These are phyloP conservation scores for Epichloe uncinata DNA, from an alignment of 2,329 filamentous ascomycete genomes.

Conservation along the genomic window DNA sequence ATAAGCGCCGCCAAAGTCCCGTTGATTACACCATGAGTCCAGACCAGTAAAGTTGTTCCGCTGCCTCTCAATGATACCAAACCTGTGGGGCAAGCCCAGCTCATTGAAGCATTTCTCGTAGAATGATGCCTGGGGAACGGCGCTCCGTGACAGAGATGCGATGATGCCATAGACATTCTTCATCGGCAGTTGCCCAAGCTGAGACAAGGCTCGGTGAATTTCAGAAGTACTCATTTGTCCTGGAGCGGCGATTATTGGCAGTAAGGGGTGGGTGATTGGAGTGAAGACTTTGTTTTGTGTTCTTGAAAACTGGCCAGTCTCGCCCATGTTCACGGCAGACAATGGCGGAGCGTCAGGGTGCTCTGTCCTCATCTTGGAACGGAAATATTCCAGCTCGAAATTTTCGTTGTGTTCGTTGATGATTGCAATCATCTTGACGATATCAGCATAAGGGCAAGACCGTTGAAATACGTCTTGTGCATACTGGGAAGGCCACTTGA, in stretches of 20 bases:
- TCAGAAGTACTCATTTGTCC: constrained; percentile 77
- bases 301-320: constrained; percentile 71
- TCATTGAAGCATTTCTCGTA: constrained; percentile 77
- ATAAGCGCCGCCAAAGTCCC: constrained; percentile 70
- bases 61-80: constrained; percentile 60
- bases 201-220: constrained; percentile 66
- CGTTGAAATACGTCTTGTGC: constrained; percentile 60
- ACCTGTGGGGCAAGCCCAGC: constrained; percentile 73
- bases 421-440: constrained; percentile 84
- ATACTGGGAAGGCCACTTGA: constrained; percentile 67
- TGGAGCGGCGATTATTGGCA: constrained; percentile 73
- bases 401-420: constrained; percentile 74
- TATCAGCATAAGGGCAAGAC: constrained; percentile 63
- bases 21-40: constrained; percentile 58
- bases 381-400: constrained; percentile 82
- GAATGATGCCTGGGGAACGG: constrained; percentile 65
- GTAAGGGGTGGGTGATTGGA: constrained; percentile 71
- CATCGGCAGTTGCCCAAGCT: constrained; percentile 68
- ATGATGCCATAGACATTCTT: constrained; percentile 72
- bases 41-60: constrained; percentile 51
- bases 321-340: constrained; percentile 78
- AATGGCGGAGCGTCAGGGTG: constrained; percentile 59
- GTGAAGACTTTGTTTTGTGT: constrained; percentile 78
- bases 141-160: constrained; percentile 47
- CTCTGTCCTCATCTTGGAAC: constrained; percentile 57